Conservation (phyloP, 495 filamentous ascomycete species). For the Aspergillus ellipticus region DNA sequence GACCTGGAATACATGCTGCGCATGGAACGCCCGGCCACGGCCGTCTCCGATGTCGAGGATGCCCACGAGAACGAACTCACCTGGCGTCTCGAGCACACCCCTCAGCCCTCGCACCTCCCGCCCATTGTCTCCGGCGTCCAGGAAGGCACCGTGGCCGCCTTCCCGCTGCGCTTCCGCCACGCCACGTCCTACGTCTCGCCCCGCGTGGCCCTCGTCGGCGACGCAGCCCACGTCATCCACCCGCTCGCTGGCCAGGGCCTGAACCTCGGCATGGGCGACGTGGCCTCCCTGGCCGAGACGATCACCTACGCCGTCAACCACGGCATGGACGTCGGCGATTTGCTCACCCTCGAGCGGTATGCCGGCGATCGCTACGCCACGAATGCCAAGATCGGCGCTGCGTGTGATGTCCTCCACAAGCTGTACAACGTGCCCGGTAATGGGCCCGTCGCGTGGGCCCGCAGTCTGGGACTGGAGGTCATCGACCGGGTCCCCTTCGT, state of each 20-base stretch:
- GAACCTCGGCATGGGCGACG: conserved; percentile 88
- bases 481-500: conserved; percentile 73
- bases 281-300: conserved; percentile 66
- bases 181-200: conserved; percentile 88
- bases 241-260: conserved; percentile 92
- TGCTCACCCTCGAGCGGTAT: conserved; percentile 75
- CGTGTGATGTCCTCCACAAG: conserved; percentile 92
- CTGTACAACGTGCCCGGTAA: conserved; percentile 70
- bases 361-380: conserved; percentile 69
- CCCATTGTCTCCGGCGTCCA: conserved; percentile 63
- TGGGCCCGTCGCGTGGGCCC: conserved; percentile 70
- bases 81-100: conserved; percentile 75
- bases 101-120: conserved; percentile 51
- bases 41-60: conserved; percentile 12
- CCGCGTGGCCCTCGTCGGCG: conserved; percentile 82
- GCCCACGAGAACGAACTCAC: conserved; percentile 67
- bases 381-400: conserved; percentile 83
- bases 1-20: conserved; percentile 80
- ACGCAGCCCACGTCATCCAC: conserved; percentile 93
- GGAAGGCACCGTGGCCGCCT: conserved; percentile 76
- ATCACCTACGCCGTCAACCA: conserved; percentile 74
- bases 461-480: conserved; percentile 70
- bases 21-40: conserved; percentile 38
- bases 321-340: conserved; percentile 78
- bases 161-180: conserved; percentile 87